Percentiles rank a stretch among this genome's conserved stretches.
phyloP scores from a whole-genome alignment of 345 rosid species.

The Aquilaria yunnanensis region DNA sequence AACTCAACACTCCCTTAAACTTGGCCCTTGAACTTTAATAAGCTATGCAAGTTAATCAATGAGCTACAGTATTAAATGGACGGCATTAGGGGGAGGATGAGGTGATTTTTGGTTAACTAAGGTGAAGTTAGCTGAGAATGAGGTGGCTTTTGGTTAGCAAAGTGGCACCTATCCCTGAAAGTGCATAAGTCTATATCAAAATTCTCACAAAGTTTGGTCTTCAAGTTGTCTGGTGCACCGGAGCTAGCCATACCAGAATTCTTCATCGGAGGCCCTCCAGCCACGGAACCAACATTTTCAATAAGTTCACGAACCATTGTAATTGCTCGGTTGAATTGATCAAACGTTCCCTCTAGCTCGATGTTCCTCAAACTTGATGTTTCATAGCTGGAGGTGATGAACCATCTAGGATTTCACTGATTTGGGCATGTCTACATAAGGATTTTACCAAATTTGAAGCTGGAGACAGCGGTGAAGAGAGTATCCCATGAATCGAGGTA shows the following conservation, averaged over 20 bases:
- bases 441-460: too few relatives aligned
- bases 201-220: conserved; percentile 79
- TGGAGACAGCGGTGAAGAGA: too few relatives aligned
- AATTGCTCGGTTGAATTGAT: conserved; percentile 95
- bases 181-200: conserved; percentile 72
- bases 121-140: too few relatives aligned
- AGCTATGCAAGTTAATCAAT: too few relatives aligned
- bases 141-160: conserved; percentile 26
- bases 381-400: conserved; percentile 55
- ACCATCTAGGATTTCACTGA: conserved; percentile 28
- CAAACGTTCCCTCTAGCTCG: conserved; percentile 91
- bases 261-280: conserved; percentile 31
- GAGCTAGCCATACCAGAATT: conserved; percentile 7
- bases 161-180: conserved; percentile 85
- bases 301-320: conserved; percentile 89
- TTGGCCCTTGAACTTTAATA: too few relatives aligned
- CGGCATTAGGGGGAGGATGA: too few relatives aligned
- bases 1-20: too few relatives aligned
- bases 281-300: conserved; percentile 48
- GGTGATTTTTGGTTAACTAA: too few relatives aligned
- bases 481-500: too few relatives aligned
- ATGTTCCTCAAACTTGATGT: conserved; percentile 62
- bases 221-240: conserved; percentile 41
- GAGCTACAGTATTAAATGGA: too few relatives aligned
- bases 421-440: too few relatives aligned